Base-by-base conservation (phyloP, 768 basidiomycete genomes). In the Termitomyces sp. region DNA sequence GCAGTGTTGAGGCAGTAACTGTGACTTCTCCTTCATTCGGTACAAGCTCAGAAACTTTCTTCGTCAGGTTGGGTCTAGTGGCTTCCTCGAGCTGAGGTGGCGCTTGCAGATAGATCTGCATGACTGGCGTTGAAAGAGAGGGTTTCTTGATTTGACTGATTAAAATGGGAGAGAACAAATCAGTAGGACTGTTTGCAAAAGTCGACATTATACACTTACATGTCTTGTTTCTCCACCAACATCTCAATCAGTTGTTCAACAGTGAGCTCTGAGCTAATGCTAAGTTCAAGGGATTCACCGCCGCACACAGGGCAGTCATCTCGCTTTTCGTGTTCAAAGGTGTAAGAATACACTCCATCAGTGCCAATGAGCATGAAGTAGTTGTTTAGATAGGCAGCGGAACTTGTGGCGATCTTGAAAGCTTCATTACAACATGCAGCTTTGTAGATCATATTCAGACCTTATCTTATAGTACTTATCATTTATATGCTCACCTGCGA, bases 311-410 rank as follows among this genome's bases (percentile, higher is more conserved):
- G 97, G 68, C 97, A 99, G 65, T 98, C 93, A 1, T 82, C 80
- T 35, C 94, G 88, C 64, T 85, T 86, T 74, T 98, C 93, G 65
- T 96, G 91, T 73, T 97, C 86, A 66, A 98, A 99, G 0, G 97
- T 98, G 73, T 91, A 95, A 2, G 96, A 94, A 72, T 99, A 99
- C 10, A 98, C 83, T 22, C 93, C 89, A 50, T 98, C 94, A 9
- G 94, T 98, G 32, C 97, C 97, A 57, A 95, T 94, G 53, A 98
- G 81, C 94, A 98, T 94, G 72, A 98, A 97, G 68, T 98, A 99
- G 68, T 98, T 98, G 72, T 96, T 91, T 52, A 99, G 78, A 67
- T 86, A 96, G 5, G 94, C 92, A 0, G 95, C 96, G 22, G 91
- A 92, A 59, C 86, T 91, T 0, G 97, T 98, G 22, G 93, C 95